Evolutionary conservation across 73 alveolate genomes (phyloP).

Genomic region (Tetrahymena borealis): DNA sequence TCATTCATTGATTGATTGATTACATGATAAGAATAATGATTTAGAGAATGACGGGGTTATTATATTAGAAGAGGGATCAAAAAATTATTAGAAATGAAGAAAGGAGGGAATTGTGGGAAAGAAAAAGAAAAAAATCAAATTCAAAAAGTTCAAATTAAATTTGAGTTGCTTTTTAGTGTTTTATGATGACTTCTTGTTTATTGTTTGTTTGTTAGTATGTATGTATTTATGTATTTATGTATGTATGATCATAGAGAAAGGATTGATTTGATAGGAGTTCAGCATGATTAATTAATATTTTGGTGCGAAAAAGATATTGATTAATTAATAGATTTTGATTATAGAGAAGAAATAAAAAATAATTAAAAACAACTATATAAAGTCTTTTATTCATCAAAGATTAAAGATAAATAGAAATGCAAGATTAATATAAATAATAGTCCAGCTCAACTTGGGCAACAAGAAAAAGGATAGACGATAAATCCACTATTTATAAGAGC

Average conservation of each 20-base stretch:
- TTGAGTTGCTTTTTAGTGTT: conserved; percentile 2
- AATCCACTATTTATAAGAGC: too few species aligned
- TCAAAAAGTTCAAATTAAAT: background rate
- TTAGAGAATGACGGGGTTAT: too few species aligned
- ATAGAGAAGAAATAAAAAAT: background rate
- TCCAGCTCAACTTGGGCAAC: too few species aligned
- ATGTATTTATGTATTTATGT: too few species aligned
- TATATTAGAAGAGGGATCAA: background rate
- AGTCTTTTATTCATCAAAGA: background rate
- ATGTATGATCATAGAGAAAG: background rate
- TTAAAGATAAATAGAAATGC: background rate
- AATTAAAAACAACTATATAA: background rate
- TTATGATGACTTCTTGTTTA: too few species aligned
- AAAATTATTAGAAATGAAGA: background rate
- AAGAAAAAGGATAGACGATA: too few species aligned
- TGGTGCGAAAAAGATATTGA: background rate
- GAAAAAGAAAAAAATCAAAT: background rate
- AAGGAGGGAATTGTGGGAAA: background rate
- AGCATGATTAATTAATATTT: background rate
- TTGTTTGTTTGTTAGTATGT: too few species aligned
- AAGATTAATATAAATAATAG: background rate
- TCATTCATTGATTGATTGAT: too few species aligned
- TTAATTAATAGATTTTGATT: background rate
- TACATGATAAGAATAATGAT: too few species aligned
- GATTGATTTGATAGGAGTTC: background rate